Evolutionary conservation across 768 basidiomycete genomes (phyloP), one percentile per base, ranked within the genome.

Genomic region (Tylopilus plumbeoviolaceoides): DNA sequence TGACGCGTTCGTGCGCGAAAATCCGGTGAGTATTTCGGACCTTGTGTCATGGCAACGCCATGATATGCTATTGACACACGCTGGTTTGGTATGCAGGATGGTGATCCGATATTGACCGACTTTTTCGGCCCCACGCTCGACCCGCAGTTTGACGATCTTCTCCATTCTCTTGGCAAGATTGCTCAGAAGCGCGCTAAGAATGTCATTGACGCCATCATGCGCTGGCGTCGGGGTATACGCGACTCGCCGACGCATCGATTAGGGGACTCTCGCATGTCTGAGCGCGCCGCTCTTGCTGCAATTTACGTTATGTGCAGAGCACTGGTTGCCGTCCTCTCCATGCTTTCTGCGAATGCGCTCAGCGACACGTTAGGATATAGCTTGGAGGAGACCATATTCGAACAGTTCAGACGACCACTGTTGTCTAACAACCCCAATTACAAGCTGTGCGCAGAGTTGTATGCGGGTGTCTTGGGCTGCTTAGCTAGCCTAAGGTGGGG

Each of bases 231-330:
- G 56, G 84, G 77, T 36, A 91, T 95, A 64, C 80, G 78, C 38
- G 87, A 87, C 54, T 78, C 76, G 31, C 75, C 80, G 44, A 68
- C 74, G 15, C 54, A 48, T n/a, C 55, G 64, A 40, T 51, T 74
- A 18, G 56, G 69, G 39, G 45, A 70, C 47, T 53, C 64, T 27
- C 69, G 69, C 23, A 61, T 58, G 33, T 74, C 75, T 15, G 89
- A 89, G 65, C 83, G 87, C 28, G 85, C 85, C 65, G 81, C 83
- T n/a, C 77, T 95, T 4, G 87, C 91, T 7, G 84, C 91, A 1
- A 87, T 89, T 36, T 95, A 93, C 65, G 83, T 98, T 63, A 87
- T 92, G 83, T 94, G 91, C 63, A 82, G 93, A 47, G 86, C 89
- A 5, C 77, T 95, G 18, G 84, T 92, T 25, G 83, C 81, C 2